Evolutionary conservation across 176 grass and related monocot species (phyloP), one percentile per base, ranked within the genome.

Genomic region (Paspalum notatum): DNA sequence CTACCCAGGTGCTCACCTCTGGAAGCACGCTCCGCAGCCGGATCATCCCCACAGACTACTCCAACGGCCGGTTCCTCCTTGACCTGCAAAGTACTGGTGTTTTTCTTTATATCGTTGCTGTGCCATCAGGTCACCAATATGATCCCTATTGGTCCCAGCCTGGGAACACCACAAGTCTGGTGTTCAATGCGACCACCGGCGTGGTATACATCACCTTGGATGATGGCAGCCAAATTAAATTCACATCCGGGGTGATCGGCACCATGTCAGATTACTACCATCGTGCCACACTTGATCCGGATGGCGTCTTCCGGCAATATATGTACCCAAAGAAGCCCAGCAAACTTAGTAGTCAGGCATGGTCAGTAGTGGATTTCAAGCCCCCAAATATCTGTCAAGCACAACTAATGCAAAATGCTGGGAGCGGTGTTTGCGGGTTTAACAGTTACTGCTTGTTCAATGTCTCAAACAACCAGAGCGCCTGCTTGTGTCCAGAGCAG

Each of bases 301-400:
- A 91, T 22, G 92, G 89, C 3, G 83, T 87, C 1, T 82, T 91
- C 56, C 62, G 89, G 51, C 92, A 88, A 44, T 94, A 94, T 55
- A 27, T 84, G 1, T 74, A 86, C 66, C 91, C 85, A 68, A 68
- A 68, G 76, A 83, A 75, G 13, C 7, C 18, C 12, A 72, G 18
- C 9, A 55, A 52, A 12, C 9, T 17, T 0, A 61, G 18, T 54
- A 12, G 7, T 44, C 15, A 55, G 17, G 8, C 6, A 38, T 93
- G 91, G 91, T 76, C 44, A 17, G 8, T 52, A 41, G 61, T 76
- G 6, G 47, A 10, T 12, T 38, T 58, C 25, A 2, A 45, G 8
- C 91, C 87, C 4, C 0, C 26, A 65, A 44, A 83, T 45, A 90
- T 90, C n/a, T 93, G 91, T 40, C 4, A 50, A 1, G 7, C 8